phyloP scores from a whole-genome alignment of 2,329 filamentous ascomycete species.

The Beauveria caledonica region DNA sequence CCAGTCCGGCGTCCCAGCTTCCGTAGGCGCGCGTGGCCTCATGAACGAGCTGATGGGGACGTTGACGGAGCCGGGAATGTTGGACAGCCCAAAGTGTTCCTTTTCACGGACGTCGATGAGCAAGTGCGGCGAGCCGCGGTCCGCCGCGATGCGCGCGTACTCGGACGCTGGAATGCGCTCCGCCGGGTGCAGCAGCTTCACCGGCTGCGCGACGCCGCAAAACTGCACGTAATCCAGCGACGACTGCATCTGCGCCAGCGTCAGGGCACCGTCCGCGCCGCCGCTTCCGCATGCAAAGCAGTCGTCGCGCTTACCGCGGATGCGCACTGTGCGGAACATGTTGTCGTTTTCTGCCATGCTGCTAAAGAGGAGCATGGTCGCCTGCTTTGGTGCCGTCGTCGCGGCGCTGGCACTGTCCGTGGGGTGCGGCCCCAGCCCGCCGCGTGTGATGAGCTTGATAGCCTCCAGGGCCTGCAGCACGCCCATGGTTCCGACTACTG shows the following conservation, averaged over 20 bases:
- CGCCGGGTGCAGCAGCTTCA: constrained; percentile 48
- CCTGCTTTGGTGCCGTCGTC: constrained; percentile 19
- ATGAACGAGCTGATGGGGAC: constrained; percentile 53
- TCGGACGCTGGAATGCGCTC: constrained; percentile 61
- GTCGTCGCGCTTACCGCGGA: constrained; percentile 58
- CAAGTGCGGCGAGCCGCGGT: constrained; percentile 34
- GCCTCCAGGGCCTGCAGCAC: constrained; percentile 85
- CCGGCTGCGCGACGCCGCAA: constrained; percentile 56
- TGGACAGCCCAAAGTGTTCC: constrained; percentile 76
- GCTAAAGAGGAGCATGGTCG: constrained; percentile 40
- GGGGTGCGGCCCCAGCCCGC: constrained; percentile 15
- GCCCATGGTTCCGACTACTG: constrained; percentile 89
- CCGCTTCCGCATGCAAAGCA: constrained; percentile 68
- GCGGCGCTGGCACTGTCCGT: constrained; percentile 4
- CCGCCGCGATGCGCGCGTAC: constrained; percentile 36
- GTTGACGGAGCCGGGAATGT: constrained; percentile 67
- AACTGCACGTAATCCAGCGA: constrained; percentile 79
- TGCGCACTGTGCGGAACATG: constrained; percentile 64
- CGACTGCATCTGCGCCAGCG: constrained; percentile 49
- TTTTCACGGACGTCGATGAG: constrained; percentile 79
- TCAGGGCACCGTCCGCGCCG: constrained; percentile 46
- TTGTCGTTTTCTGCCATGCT: constrained; percentile 29
- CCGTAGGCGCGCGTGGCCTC: constrained; percentile 21
- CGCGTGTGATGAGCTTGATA: constrained; percentile 65
- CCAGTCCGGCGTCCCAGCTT: constrained; percentile 22